Conservation (phyloP, 2,329 filamentous ascomycete species). For the Metarhizium guizhouense region DNA sequence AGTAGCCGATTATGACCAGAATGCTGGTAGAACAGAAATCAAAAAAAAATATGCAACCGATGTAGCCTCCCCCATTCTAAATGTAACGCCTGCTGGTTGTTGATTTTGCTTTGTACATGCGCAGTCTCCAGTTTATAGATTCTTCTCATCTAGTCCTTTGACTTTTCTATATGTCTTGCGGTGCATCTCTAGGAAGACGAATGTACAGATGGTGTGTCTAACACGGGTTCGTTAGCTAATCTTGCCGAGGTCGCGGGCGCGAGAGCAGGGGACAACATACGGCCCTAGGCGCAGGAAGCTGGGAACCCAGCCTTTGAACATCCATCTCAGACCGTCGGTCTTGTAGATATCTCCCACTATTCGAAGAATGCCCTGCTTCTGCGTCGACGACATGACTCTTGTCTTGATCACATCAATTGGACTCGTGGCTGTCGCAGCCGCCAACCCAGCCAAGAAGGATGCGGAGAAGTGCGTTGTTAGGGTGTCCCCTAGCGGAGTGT, state of each 20-base stretch:
- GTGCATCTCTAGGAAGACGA: conserved; percentile 79
- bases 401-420: conserved; percentile 89
- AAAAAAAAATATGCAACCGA: neutral
- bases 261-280: conserved; percentile 29
- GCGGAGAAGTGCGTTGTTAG: conserved; percentile 72
- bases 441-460: conserved; percentile 69
- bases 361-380: conserved; percentile 41
- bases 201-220: conserved; percentile 77
- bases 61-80: conserved; percentile 2
- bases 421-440: conserved; percentile 76
- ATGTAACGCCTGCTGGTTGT: neutral
- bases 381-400: conserved; percentile 64
- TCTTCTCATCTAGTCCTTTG: conserved; percentile 25
- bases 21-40: neutral
- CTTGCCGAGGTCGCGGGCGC: neutral
- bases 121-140: conserved; percentile 13
- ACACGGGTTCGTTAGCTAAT: neutral
- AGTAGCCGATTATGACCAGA: neutral
- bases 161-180: conserved; percentile 63
- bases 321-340: conserved; percentile 67
- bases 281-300: conserved; percentile 57
- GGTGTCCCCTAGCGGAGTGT: conserved; percentile 59
- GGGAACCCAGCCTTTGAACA: conserved; percentile 89
- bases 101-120: conserved; percentile 3
- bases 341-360: conserved; percentile 59